Percentiles rank a stretch among this genome's conserved stretches.
Conservation (phyloP, 2,329 filamentous ascomycete genomes). For the Paecilomyces sp. region DNA sequence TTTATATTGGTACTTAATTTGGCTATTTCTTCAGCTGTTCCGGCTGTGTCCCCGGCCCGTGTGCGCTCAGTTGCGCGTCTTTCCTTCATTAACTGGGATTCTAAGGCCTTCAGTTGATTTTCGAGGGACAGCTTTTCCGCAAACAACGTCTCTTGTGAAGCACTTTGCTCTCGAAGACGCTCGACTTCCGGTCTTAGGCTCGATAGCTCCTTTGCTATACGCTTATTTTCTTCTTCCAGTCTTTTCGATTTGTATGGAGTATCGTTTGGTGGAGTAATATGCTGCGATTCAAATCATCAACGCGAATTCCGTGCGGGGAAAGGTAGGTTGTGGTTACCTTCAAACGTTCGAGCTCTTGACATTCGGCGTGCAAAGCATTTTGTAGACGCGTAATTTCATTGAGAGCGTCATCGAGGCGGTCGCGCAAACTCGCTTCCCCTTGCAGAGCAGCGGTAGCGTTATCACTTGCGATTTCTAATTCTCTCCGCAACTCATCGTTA, state of each 20-base stretch:
- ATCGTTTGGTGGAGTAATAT: slow-evolving; percentile 62
- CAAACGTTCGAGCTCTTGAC: slow-evolving; percentile 50
- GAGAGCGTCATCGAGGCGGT: slow-evolving; percentile 44
- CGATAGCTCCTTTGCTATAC: slow-evolving; percentile 53
- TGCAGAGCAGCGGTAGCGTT: slow-evolving; percentile 45
- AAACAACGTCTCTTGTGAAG: slow-evolving; percentile 59
- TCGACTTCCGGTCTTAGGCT: slow-evolving; percentile 56
- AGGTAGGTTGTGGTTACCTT: slow-evolving; percentile 35
- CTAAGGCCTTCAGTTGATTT: slow-evolving; percentile 66
- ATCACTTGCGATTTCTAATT: slow-evolving; percentile 53
- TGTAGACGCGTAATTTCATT: slow-evolving; percentile 35
- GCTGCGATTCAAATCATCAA: slow-evolving; percentile 45
- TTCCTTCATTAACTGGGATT: slow-evolving; percentile 77
- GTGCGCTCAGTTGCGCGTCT: slow-evolving; percentile 61
- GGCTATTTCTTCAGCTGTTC: slow-evolving; percentile 34
- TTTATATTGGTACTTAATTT: slow-evolving; percentile 37
- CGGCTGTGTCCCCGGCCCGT: slow-evolving; percentile 25
- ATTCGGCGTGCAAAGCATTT: slow-evolving; percentile 36
- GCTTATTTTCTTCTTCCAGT: slow-evolving; percentile 58
- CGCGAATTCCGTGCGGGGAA: not conserved
- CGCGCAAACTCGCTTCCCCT: slow-evolving; percentile 31
- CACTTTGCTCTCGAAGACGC: slow-evolving; percentile 52
- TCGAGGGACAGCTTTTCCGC: slow-evolving; percentile 75
- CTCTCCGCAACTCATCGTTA: slow-evolving; percentile 59
- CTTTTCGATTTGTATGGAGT: slow-evolving; percentile 64